Evolutionary conservation across 1,284 basidiomycete genomes (phyloP), one percentile per base, ranked within the genome.

Genomic region (Ustilago curta): DNA sequence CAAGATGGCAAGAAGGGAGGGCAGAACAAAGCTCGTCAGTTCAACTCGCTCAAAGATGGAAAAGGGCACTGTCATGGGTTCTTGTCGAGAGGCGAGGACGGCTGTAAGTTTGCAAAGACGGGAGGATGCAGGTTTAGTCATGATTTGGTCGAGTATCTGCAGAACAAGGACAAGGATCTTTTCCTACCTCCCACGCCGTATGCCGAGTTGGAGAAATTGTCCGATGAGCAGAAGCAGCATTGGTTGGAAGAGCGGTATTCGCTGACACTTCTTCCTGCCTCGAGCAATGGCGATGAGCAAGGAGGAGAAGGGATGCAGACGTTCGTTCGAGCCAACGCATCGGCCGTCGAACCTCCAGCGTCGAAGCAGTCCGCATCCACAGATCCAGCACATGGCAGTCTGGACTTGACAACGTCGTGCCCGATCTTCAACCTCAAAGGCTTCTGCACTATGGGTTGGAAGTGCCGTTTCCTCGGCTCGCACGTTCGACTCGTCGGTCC

Each of bases 391-490:
- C 79, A 80, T 43, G 31, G 19, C 88, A 12, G 91, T 90, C 7
- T 93, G 89, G 78, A 87, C 89, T n/a, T 75, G 77, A n/a, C 71
- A 76, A 71, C 81, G 21, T 62, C 66, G 27, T 97, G 94, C 79
- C 93, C 94, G 1, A 88, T 91, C 4, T 94, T 90, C 78, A 87
- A 88, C 29, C 90, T 90, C 70, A 88, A 88, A 6, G 95, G 95
- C 0, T 89, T 91, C 80, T 98, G 95, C 86, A 90, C 91, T 55
- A 90, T 90, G 72, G 96, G 94, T 5, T 91, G 93, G 86, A 93
- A 93, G 85, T 99, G 96, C 83, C 90, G 96, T 2, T 97, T 93
- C 86, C 89, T 97, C 4, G 91, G 92, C 12, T 91, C 89, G 0
- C 96, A 98, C 47, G 77, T 83, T 3, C 51, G 50, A 4, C 42